A percentile compares a stretch with the other conserved stretches of the same genome.
These are phyloP conservation scores for Verbena officinalis DNA, from an alignment of 257 asterid genomes.

Conservation along the genomic window DNA sequence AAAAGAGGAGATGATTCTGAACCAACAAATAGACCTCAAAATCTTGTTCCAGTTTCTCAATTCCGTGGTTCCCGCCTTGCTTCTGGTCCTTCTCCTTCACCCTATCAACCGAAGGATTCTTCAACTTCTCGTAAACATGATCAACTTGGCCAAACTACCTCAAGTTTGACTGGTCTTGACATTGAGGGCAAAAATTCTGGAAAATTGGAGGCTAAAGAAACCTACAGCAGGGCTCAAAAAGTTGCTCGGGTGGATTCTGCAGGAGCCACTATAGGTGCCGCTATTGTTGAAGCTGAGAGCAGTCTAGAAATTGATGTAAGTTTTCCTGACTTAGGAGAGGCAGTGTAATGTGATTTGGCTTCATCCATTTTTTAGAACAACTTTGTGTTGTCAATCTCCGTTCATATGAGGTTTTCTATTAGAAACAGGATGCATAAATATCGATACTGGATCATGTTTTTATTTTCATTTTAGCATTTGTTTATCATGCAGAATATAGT, in stretches of 20 bases:
- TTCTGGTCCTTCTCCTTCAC: slow-evolving; percentile 86
- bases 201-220: slow-evolving; percentile 35
- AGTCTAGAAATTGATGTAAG: slow-evolving; percentile 78
- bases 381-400: slow-evolving; percentile 12
- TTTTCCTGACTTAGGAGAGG: slow-evolving; percentile 46
- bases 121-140: slow-evolving; percentile 36
- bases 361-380: slow-evolving; percentile 28
- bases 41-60: slow-evolving; percentile 81
- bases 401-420: slow-evolving; percentile 23
- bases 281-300: slow-evolving; percentile 92
- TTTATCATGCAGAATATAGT: slow-evolving; percentile 8
- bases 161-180: slow-evolving; percentile 51
- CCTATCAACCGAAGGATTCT: slow-evolving; percentile 56
- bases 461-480: slow-evolving; percentile 7
- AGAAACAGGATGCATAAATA: slow-evolving; percentile 19
- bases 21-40: slow-evolving; percentile 71
- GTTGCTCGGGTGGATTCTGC: slow-evolving; percentile 59
- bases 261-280: slow-evolving; percentile 89
- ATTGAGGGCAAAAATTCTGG: slow-evolving; percentile 44
- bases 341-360: slow-evolving; percentile 43
- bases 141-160: slow-evolving; percentile 56
- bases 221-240: slow-evolving; percentile 52
- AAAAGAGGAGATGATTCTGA: slow-evolving; percentile 87
- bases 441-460: slow-evolving; percentile 12
- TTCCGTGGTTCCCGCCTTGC: slow-evolving; percentile 97